These are phyloP conservation scores for Nannizzia gypsea DNA, from an alignment of 2,329 filamentous ascomycete genomes.

Conservation along the genomic window DNA sequence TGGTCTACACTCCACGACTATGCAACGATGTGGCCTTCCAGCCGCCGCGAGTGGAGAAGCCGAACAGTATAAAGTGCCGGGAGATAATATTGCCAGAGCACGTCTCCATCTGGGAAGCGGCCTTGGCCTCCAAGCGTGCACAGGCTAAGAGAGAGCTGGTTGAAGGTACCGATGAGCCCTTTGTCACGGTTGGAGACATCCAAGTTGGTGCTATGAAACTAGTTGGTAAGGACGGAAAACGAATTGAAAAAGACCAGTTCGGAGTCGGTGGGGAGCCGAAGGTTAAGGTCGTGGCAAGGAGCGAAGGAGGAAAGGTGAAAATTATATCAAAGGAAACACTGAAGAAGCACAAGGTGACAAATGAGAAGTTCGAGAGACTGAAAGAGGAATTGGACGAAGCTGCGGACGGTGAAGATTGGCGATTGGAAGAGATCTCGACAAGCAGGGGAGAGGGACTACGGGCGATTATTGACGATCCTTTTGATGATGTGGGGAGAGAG, in stretches of 20 bases:
- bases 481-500: slow-evolving; percentile 41
- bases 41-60: slow-evolving; percentile 63
- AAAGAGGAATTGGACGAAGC: slow-evolving; percentile 55
- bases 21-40: slow-evolving; percentile 80
- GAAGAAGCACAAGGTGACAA: slow-evolving; percentile 54
- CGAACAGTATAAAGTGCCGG: slow-evolving; percentile 65
- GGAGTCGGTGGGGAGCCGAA: slow-evolving; percentile 40
- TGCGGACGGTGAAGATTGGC: slow-evolving; percentile 64
- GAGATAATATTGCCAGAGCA: slow-evolving; percentile 54
- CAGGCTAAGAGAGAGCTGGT: slow-evolving; percentile 24
- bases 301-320: slow-evolving; percentile 51
- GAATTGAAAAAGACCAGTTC: slow-evolving; percentile 47
- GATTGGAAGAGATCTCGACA: slow-evolving; percentile 64
- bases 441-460: slow-evolving; percentile 55
- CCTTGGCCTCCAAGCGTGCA: slow-evolving; percentile 19
- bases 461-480: slow-evolving; percentile 49
- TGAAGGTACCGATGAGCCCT: slow-evolving; percentile 23
- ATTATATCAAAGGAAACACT: slow-evolving; percentile 55
- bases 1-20: slow-evolving; percentile 76
- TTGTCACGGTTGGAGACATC: slow-evolving; percentile 45
- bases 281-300: slow-evolving; percentile 40
- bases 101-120: slow-evolving; percentile 36
- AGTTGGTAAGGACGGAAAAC: slow-evolving; percentile 44
- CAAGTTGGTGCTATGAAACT: slow-evolving; percentile 46
- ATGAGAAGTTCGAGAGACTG: slow-evolving; percentile 56